Base-by-base conservation (phyloP, 768 basidiomycete genomes). In the Myochromella boudieri region DNA sequence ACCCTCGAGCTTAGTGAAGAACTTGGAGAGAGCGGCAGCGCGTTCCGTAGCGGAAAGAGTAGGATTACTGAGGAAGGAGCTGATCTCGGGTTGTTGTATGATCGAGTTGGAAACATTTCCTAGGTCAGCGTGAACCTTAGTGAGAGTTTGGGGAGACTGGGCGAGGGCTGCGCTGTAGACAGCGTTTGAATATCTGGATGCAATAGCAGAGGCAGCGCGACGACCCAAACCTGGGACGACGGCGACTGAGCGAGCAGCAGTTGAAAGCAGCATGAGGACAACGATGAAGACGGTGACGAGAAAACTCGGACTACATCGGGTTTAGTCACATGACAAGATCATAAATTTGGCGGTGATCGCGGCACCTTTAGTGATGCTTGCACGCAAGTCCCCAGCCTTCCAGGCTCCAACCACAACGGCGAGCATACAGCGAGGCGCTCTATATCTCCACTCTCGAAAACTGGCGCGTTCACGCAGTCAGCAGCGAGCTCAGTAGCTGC, bases 41-140 rank as follows among this genome's bases (percentile, higher is more conserved):
- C 92, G 85, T 46, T 97, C 95, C 37, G 81, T 76, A 34, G 78
- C 68, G 6, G 93, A 91, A 15, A 99, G 80, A 8, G 95, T 95
- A 36, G 97, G 97, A 76, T 99, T 98, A 56, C 70, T 68, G 62
- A 99, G 75, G 70, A 95, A 91, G 3, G 80, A 65, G 48, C 69
- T 70, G 57, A 93, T 67, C 56, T 85, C 82, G 46, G 85, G 75
- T 48, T 79, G 75, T 28, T 76, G 70, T 61, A 80, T 75, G 67
- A 97, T 79, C 64, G 84, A 74, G 62, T 76, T 76, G 54, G 83
- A 74, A 65, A 98, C 80, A 55, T 70, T 68, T 58, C 69, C 71
- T 55, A 98, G 82, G 64, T 98, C 97, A 38, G 82, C 62, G 67
- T 94, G 89, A 59, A 98, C 90, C 64, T 87, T 85, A 68, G 68